Conservation (phyloP, 257 asterid genomes). For the Solanum pinnatisectum region DNA sequence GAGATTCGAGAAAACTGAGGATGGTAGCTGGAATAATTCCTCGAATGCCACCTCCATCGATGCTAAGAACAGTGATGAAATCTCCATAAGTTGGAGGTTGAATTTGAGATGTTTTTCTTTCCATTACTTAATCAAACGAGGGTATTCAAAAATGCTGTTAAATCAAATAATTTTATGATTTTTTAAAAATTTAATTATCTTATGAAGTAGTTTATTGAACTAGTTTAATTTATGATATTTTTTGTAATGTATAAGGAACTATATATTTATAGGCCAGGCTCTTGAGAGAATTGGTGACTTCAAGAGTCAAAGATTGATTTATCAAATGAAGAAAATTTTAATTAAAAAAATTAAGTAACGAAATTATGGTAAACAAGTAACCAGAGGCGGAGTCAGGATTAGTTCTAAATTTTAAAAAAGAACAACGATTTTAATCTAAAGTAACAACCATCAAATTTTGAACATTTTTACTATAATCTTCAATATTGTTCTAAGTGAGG, state of each 20-base stretch:
- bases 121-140: not conserved
- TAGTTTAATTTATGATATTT: not conserved
- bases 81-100: constrained; percentile 33
- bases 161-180: not conserved
- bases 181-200: not conserved
- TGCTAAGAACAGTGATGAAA: constrained; percentile 32
- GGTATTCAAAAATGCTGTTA: not conserved
- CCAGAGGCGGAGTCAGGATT: too few species aligned
- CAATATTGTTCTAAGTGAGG: too few species aligned
- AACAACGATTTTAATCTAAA: too few species aligned
- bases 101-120: constrained; percentile 13
- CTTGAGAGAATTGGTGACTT: not conserved
- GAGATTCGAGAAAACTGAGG: constrained; percentile 38
- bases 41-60: constrained; percentile 58
- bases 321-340: not conserved
- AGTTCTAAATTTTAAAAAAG: too few species aligned
- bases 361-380: not conserved
- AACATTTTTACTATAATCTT: too few species aligned
- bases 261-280: not conserved
- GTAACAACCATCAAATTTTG: too few species aligned
- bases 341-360: not conserved
- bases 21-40: constrained; percentile 40
- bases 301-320: not conserved
- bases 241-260: not conserved
- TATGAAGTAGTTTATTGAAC: not conserved